A percentile compares a stretch with the other conserved stretches of the same genome.
Conservation (phyloP, 331 rosid genomes). For the Stylosanthes scabra region DNA sequence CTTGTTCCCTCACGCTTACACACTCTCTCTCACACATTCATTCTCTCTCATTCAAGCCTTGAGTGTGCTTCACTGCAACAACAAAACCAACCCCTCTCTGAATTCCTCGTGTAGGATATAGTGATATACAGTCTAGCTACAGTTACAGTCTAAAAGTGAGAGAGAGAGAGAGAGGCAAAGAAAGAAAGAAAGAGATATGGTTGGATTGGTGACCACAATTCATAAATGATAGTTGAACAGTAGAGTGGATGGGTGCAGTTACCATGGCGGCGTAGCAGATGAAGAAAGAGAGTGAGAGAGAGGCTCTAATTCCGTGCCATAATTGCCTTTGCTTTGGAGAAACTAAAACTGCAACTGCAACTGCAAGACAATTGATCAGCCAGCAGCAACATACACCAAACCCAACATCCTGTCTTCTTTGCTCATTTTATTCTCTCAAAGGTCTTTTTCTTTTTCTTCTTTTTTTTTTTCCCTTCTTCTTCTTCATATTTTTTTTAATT, state of each 20-base stretch:
- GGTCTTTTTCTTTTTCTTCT: background rate
- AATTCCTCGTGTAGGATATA: slow-evolving; percentile 24
- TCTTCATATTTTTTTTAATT: background rate
- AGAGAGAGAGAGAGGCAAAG: slow-evolving; percentile 16
- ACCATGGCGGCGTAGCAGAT: slow-evolving; percentile 61
- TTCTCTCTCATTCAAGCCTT: background rate
- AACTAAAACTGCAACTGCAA: background rate
- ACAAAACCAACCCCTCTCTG: slow-evolving; percentile 30
- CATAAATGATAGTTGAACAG: slow-evolving; percentile 44
- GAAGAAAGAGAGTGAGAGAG: slow-evolving; percentile 14
- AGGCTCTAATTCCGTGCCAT: slow-evolving; percentile 55
- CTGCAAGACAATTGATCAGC: background rate
- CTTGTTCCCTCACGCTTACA: slow-evolving; percentile 53
- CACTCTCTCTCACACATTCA: slow-evolving; percentile 10
- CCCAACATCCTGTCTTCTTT: slow-evolving; percentile 24
- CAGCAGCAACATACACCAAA: slow-evolving; percentile 6
- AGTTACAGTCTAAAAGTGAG: background rate
- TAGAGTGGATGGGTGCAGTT: slow-evolving; percentile 53
- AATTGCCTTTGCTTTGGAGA: slow-evolving; percentile 23
- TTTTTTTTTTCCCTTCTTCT: background rate
- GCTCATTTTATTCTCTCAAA: slow-evolving; percentile 15
- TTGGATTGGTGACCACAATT: slow-evolving; percentile 29
- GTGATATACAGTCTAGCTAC: slow-evolving; percentile 11
- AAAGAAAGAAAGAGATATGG: slow-evolving; percentile 36
- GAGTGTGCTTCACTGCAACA: slow-evolving; percentile 28